phyloP scores from a whole-genome alignment of 331 rosid species.

The Cydonia oblonga region DNA sequence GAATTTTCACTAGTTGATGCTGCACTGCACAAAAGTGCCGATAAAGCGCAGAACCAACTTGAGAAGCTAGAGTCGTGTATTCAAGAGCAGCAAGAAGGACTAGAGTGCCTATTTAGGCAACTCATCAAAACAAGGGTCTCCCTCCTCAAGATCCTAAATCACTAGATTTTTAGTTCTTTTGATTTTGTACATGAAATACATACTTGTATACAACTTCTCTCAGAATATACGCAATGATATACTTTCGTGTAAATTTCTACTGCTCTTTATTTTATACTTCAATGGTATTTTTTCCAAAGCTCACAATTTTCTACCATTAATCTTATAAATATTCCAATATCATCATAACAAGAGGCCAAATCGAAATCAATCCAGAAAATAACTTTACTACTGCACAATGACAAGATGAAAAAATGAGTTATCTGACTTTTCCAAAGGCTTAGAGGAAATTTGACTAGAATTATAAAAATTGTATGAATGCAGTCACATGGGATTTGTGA shows the following conservation, averaged over 20 bases:
- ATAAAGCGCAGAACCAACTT: conserved; percentile 2
- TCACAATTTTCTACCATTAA: no score
- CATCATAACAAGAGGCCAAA: no score
- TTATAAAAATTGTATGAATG: no score
- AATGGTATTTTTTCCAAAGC: no score
- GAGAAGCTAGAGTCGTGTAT: conserved; percentile 16
- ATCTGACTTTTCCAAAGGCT: neutral
- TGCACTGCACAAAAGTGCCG: neutral
- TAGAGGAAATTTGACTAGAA: neutral
- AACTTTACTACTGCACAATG: no score
- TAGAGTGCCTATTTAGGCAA: conserved; percentile 16
- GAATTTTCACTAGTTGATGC: conserved; percentile 11
- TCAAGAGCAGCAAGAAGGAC: conserved; percentile 17
- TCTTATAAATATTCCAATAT: no score
- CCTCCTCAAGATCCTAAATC: conserved; percentile 24
- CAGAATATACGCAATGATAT: neutral
- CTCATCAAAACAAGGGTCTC: conserved; percentile 28
- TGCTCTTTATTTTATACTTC: no score
- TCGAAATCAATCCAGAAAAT: no score
- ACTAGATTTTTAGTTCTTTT: conserved; percentile 10
- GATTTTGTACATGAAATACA: neutral
- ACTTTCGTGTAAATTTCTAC: no score
- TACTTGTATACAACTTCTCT: neutral
- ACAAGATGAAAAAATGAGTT: neutral
- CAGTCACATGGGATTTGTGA: neutral